phyloP scores from a whole-genome alignment of 352 stramenopile genomes.

The Phytophthora vignae region DNA sequence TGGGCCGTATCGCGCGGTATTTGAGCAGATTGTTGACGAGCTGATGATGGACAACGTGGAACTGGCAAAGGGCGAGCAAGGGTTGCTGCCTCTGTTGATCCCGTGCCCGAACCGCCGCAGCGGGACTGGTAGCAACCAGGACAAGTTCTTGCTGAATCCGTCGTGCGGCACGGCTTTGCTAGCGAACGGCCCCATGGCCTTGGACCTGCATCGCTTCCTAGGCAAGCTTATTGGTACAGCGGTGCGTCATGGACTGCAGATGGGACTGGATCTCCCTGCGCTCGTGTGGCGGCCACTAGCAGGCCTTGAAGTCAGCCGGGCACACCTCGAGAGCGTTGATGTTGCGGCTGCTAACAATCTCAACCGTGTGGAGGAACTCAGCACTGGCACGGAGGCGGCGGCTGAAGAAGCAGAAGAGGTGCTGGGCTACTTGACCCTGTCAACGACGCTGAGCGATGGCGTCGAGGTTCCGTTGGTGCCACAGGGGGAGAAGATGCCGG shows the following conservation, averaged over 20 bases:
- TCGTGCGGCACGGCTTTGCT: slow-evolving; percentile 83
- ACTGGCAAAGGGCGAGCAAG: slow-evolving; percentile 85
- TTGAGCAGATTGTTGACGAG: slow-evolving; percentile 97
- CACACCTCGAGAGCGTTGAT: slow-evolving; percentile 86
- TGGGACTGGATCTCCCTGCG: slow-evolving; percentile 91
- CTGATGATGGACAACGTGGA: slow-evolving; percentile 93
- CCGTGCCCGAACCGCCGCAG: slow-evolving; percentile 90
- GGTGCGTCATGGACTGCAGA: slow-evolving; percentile 95
- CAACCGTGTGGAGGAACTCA: slow-evolving; percentile 68
- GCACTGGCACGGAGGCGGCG: slow-evolving; percentile 27
- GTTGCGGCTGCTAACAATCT: slow-evolving; percentile 78
- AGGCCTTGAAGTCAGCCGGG: slow-evolving; percentile 74
- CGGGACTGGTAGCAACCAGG: slow-evolving; percentile 90
- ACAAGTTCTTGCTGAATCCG: slow-evolving; percentile 93
- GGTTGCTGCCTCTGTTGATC: slow-evolving; percentile 88
- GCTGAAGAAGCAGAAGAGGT: slow-evolving; percentile 53
- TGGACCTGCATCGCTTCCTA: slow-evolving; percentile 95
- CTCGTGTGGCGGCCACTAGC: slow-evolving; percentile 90
- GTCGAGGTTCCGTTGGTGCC: slow-evolving; percentile 72
- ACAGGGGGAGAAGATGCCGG: slow-evolving; percentile 73
- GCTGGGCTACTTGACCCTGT: slow-evolving; percentile 78
- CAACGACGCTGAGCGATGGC: slow-evolving; percentile 84
- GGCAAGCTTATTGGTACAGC: slow-evolving; percentile 97
- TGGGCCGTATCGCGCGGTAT: slow-evolving; percentile 97
- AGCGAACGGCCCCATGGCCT: slow-evolving; percentile 87